Conservation (phyloP, 768 basidiomycete genomes). For the Amanita pallidorosea region DNA sequence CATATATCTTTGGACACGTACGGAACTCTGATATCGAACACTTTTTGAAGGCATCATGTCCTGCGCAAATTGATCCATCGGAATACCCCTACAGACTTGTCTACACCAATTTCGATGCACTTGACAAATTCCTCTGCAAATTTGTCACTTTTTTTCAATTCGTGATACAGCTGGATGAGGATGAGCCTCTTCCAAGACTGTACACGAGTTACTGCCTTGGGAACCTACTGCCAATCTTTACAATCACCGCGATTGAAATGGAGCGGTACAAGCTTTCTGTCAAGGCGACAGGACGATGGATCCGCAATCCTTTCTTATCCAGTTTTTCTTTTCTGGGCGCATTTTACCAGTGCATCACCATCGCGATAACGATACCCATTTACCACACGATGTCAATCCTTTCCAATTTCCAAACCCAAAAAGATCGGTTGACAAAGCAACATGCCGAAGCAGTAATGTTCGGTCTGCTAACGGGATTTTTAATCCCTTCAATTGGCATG, state of each 20-base stretch:
- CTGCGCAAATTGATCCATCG: constrained; percentile 8
- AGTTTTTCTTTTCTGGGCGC: constrained; percentile 24
- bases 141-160: constrained; percentile 39
- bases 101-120: constrained; percentile 24
- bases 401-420: constrained; percentile 19
- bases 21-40: constrained; percentile 16
- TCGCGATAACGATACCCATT: constrained; percentile 33
- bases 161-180: constrained; percentile 18
- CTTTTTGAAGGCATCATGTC: constrained; percentile 24
- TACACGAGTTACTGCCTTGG: constrained; percentile 29
- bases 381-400: constrained; percentile 38
- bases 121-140: constrained; percentile 31
- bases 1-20: constrained; percentile 24
- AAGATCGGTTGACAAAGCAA: constrained; percentile 25
- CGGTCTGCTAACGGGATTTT: constrained; percentile 30
- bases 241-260: constrained; percentile 33
- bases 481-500: constrained; percentile 37
- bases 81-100: constrained; percentile 21
- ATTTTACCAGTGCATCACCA: constrained; percentile 25
- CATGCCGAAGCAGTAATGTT: constrained; percentile 46
- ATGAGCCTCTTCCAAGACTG: constrained; percentile 14
- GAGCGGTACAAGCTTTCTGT: constrained; percentile 18
- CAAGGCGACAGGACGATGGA: neutral
- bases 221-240: constrained; percentile 23
- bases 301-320: constrained; percentile 22